Base-by-base conservation (phyloP, 1,284 basidiomycete species). In the Tylopilus sp. region DNA sequence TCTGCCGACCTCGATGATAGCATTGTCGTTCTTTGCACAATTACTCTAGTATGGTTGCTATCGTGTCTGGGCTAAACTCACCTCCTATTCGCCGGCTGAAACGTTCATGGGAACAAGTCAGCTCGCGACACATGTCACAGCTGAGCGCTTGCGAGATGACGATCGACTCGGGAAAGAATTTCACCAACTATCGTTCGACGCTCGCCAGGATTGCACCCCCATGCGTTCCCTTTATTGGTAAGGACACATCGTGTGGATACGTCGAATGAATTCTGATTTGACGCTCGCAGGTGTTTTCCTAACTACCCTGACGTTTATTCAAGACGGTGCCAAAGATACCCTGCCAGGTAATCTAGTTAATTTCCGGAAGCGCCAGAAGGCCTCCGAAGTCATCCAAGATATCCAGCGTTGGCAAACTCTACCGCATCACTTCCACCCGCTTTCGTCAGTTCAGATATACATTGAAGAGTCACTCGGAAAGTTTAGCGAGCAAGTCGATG, bases 151-250 rank as follows among this genome's bases (percentile, higher is more conserved):
- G 87, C 67, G 92, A 96, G 66, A 81, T 80, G 68, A 88, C 88
- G 13, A 85, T 97, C 57, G 90, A 94, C 66, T 86, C 85, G 44
- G 87, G 84, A 60, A 92, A 92, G 73, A 99, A 98, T 63, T 99
- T 97, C 72, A 86, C 82, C 28, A 90, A 88, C 60, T 99, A 99
- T 70, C 86, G 92, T 46, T 84, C 89, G 53, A 81, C 86, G 46
- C 81, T 99, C 60, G 86, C 89, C 40, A 82, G 79, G 39, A 86
- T 97, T 52, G 84, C 89, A 34, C 93, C 95, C 0, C 96, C 97
- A 42, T 97, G 95, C 68, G 95, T 99, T 0, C 97, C 97, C 6
- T 99, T 99, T 72, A 87, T 99, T 46, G 96, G 93, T 93, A 59
- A 58, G 78, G 69, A 43, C 7, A 29, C 4, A 28, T 43, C 18